Evolutionary conservation across 345 rosid species (phyloP), one percentile per base, ranked within the genome.

Genomic region (Populus tremula): DNA sequence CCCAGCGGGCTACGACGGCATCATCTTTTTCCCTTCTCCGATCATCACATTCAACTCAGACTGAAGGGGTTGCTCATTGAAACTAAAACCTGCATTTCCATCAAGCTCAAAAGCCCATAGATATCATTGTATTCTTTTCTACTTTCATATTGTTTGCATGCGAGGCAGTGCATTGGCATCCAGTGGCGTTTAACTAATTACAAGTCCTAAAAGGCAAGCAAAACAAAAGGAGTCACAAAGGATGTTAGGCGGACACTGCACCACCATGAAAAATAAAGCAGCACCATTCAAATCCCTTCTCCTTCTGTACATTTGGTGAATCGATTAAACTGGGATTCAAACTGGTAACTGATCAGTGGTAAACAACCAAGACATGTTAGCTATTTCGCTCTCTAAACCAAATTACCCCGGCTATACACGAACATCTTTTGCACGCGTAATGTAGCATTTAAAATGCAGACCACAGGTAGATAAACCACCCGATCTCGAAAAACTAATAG

Each of bases 391-490:
- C 13, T 13, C 10, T 23, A 78, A 41, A 76, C 72, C 33, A 6
- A 39, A 38, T 47, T 36, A 20, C 25, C 6, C 36, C 9, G 71
- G 25, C 74, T 59, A 29, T 67, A 71, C 77, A 59, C 21, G 69
- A 66, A 6, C 20, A 29, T 74, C 39, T 43, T 67, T 27, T 43
- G 16, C 68, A 38, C n/a, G 53, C 33, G 0, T 20, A 23, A 35
- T 73, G 59, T 29, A 16, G 66, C 18, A 36, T 5, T 75, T 63
- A 16, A 23, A 41, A 66, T 43, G 67, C 25, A 43, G 59, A 75
- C 83, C 79, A 65, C 74, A 75, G 80, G 69, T 9, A 16, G 66
- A 79, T 21, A 29, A 68, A 25, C 62, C 41, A 7, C 10, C 61
- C 27, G 29, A 53, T 56, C 81, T 56, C 16, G 45, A 45, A 35